Conservation (phyloP, 2,329 filamentous ascomycete species). For the Pseudopyrenochaeta lycopersici region DNA sequence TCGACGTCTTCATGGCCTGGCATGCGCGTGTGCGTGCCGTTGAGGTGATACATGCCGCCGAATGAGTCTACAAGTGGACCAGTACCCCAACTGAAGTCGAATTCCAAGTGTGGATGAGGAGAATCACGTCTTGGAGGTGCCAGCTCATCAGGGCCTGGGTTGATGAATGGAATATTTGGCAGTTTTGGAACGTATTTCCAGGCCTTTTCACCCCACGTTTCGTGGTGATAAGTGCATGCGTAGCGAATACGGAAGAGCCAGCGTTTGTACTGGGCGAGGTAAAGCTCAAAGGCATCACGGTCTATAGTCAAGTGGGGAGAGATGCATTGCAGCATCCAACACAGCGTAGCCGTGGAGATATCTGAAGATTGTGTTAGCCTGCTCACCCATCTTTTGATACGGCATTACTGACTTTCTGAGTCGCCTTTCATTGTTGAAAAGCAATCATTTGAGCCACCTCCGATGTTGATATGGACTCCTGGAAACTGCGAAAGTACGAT, state of each 20-base stretch:
- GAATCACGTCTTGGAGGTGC: constrained; percentile 25
- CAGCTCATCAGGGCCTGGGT: constrained; percentile 25
- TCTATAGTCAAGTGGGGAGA: constrained; percentile 58
- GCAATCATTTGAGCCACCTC: constrained; percentile 54
- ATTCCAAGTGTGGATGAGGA: constrained; percentile 47
- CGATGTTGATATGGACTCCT: constrained; percentile 61
- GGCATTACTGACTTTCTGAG: constrained; percentile 37
- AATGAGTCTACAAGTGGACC: constrained; percentile 54
- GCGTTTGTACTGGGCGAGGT: constrained; percentile 51
- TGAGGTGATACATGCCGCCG: constrained; percentile 53
- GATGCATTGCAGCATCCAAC: constrained; percentile 66
- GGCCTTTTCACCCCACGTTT: constrained; percentile 17
- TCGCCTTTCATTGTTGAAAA: constrained; percentile 44
- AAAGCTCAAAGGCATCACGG: constrained; percentile 51
- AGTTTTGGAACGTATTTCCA: constrained; percentile 22
- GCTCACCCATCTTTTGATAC: background rate
- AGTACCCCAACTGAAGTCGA: constrained; percentile 58
- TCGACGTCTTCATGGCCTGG: constrained; percentile 56
- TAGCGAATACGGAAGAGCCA: constrained; percentile 43
- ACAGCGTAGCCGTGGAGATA: constrained; percentile 59
- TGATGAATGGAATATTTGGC: constrained; percentile 33
- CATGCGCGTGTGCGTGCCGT: constrained; percentile 52
- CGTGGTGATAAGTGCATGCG: constrained; percentile 42
- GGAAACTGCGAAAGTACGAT: constrained; percentile 48
- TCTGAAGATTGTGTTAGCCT: constrained; percentile 23